phyloP scores from a whole-genome alignment of 2,329 filamentous ascomycete species.

The Fusarium bulbicola region DNA sequence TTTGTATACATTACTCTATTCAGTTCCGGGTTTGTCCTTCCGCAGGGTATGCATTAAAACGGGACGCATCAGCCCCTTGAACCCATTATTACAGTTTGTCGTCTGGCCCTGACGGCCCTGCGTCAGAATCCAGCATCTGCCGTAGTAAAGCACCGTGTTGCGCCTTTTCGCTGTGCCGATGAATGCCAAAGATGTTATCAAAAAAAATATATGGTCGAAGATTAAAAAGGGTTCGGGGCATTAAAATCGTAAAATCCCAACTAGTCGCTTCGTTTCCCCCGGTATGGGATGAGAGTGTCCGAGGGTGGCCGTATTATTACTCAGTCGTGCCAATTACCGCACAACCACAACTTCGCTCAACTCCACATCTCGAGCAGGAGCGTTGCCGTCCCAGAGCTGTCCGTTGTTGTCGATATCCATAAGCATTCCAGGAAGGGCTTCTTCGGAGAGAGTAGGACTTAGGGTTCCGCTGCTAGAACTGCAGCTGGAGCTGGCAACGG shows the following conservation, averaged over 20 bases:
- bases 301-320: background rate
- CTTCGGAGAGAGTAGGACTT: constrained; percentile 60
- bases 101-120: constrained; percentile 41
- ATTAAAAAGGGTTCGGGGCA: constrained; percentile 44
- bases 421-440: constrained; percentile 48
- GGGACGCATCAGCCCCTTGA: constrained; percentile 24
- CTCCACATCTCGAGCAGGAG: constrained; percentile 53
- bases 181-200: constrained; percentile 51
- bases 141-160: constrained; percentile 46
- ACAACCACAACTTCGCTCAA: constrained; percentile 57
- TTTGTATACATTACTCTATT: constrained; percentile 55
- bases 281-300: constrained; percentile 23
- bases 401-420: constrained; percentile 50
- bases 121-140: constrained; percentile 41
- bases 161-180: constrained; percentile 53
- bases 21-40: constrained; percentile 39
- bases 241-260: constrained; percentile 44
- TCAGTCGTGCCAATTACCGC: constrained; percentile 43
- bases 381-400: constrained; percentile 40
- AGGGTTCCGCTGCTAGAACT: constrained; percentile 59
- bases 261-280: constrained; percentile 12
- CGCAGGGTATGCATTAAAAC: constrained; percentile 44
- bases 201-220: constrained; percentile 44
- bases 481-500: constrained; percentile 78
- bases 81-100: constrained; percentile 43